Evolutionary conservation across 495 filamentous ascomycete species (phyloP), one percentile per base, ranked within the genome.

Genomic region (Aspergillus bertholletiae): DNA sequence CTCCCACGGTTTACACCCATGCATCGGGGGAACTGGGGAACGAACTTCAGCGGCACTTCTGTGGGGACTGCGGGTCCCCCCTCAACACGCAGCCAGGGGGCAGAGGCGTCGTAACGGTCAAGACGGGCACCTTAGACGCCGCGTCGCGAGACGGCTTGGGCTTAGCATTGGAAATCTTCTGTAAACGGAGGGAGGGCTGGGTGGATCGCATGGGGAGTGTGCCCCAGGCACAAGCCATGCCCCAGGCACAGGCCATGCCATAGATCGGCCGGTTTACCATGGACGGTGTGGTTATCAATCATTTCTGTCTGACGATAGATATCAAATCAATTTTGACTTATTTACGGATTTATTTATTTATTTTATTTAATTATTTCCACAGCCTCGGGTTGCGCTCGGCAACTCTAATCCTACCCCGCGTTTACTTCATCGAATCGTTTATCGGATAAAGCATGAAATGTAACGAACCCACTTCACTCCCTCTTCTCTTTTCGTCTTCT

Each of bases 71-170:
- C 53, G 67, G 67, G 0, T 54, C 56, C 7, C 59, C 63, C 5
- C 45, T 70, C 12, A 61, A 58, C 0, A 63, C 61, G 6, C 44
- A 53, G 47, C 53, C 64, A 2, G 30, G 17, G 1, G 53, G 53
- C n/a, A 12, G 20, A 2, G 32, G 34, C 9, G 37, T 49, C 11
- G 56, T 66, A 18, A 49, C 55, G 7, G 21, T 65, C 26, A 67
- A 67, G 55, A 50, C 58, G 23, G 67, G 67, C 4, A 69, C 67
- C n/a, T 21, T 69, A 34, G 62, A 67, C 46, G 67, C 62, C 5
- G 58, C 55, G 35, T 15, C 34, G 9, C 59, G 61, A 2, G 20
- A 2, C 9, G 22, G 17, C 7, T 57, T 30, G 26, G 44, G 55
- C 24, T 26, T 67, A 52, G 46, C 28, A 30, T 13, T 48, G 23